phyloP scores from a whole-genome alignment of 345 rosid species.

The Brassica napus region DNA sequence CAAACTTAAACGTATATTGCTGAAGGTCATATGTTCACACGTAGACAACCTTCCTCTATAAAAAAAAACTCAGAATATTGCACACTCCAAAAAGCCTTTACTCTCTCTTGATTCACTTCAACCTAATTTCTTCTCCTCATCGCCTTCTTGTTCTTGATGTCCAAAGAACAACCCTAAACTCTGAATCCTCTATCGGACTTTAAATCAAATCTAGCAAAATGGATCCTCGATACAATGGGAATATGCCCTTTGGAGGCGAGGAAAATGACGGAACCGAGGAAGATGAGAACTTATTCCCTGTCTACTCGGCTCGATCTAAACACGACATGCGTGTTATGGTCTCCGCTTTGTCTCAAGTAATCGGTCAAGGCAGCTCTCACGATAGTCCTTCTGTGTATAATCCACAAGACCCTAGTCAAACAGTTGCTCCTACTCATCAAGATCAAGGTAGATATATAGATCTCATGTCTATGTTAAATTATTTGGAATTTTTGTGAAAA shows the following conservation, averaged over 20 bases:
- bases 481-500: neutral
- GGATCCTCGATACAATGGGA: conserved; percentile 53
- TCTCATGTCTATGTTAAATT: neutral
- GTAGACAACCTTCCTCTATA: conserved; percentile 1
- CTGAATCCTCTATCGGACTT: neutral
- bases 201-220: conserved; percentile 8
- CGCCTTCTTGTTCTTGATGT: conserved; percentile 23
- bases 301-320: conserved; percentile 65
- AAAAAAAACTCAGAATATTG: neutral
- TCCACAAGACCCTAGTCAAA: conserved; percentile 36
- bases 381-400: conserved; percentile 31
- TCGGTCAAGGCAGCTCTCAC: conserved; percentile 38
- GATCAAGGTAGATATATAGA: conserved; percentile 34
- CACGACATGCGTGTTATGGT: conserved; percentile 68
- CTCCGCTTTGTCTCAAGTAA: conserved; percentile 70
- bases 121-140: conserved; percentile 20
- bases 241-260: conserved; percentile 46
- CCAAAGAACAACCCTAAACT: conserved; percentile 9
- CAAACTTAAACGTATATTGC: neutral
- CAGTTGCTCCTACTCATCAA: conserved; percentile 31
- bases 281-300: conserved; percentile 51
- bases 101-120: neutral
- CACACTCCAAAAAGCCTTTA: neutral
- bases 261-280: conserved; percentile 38
- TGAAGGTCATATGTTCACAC: conserved; percentile 39